Evolutionary conservation across 257 asterid genomes (phyloP).

Genomic region (Solanum tarapatanum): DNA sequence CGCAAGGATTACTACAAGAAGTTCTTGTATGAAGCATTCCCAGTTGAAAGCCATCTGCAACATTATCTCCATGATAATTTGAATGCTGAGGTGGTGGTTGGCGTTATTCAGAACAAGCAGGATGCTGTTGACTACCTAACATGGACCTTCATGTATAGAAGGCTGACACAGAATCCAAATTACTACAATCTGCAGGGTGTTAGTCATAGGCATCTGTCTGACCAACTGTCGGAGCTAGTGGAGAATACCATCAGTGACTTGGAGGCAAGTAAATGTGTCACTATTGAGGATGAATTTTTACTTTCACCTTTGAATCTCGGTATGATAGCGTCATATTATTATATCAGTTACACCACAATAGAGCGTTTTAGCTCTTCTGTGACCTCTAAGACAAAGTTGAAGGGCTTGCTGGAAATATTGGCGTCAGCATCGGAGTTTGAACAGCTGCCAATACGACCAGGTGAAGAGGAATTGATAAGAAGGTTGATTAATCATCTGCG

Average conservation of each 20-base stretch:
- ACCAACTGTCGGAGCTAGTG: constrained; percentile 32
- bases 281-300: constrained; percentile 20
- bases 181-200: constrained; percentile 37
- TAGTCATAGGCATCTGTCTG: constrained; percentile 27
- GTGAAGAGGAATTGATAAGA: constrained; percentile 32
- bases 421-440: constrained; percentile 33
- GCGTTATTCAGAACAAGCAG: constrained; percentile 35
- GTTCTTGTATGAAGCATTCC: constrained; percentile 33
- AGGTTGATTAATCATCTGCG: constrained; percentile 29
- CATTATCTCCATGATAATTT: constrained; percentile 32
- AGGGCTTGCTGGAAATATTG: constrained; percentile 29
- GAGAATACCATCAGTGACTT: constrained; percentile 27
- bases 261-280: constrained; percentile 28
- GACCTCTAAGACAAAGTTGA: constrained; percentile 27
- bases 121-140: constrained; percentile 35
- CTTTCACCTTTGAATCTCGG: constrained; percentile 31
- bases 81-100: constrained; percentile 33
- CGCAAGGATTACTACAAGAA: constrained; percentile 36
- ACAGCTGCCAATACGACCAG: constrained; percentile 27
- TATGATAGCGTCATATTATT: constrained; percentile 34
- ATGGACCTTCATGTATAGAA: constrained; percentile 36
- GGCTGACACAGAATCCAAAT: constrained; percentile 35
- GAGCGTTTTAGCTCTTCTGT: constrained; percentile 34
- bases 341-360: constrained; percentile 33
- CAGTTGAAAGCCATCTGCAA: constrained; percentile 36